These are phyloP conservation scores for Prunella vulgaris DNA, from an alignment of 257 asterid species.

Conservation along the genomic window DNA sequence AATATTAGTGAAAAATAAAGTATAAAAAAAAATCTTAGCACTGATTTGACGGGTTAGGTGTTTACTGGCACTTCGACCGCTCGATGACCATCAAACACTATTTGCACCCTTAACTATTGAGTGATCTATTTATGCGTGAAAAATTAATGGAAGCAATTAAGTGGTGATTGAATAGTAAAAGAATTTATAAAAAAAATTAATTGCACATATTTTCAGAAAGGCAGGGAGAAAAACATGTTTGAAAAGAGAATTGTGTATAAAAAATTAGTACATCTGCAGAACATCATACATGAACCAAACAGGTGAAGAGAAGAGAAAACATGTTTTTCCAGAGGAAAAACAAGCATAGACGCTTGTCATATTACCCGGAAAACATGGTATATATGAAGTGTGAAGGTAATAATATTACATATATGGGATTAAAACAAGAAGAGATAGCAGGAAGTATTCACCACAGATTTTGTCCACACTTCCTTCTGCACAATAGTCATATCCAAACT, in stretches of 20 bases:
- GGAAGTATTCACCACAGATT: background rate
- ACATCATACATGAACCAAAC: background rate
- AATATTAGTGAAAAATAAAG: no score
- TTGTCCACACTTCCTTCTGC: background rate
- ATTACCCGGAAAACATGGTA: slow-evolving; percentile 18
- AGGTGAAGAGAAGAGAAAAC: background rate
- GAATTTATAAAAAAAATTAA: no score
- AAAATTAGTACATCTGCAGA: background rate
- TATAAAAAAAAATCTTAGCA: no score
- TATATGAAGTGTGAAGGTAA: background rate
- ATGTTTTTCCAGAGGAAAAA: background rate
- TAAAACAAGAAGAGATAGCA: slow-evolving; percentile 5
- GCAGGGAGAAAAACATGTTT: no score
- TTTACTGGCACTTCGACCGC: no score
- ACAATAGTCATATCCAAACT: slow-evolving; percentile 18
- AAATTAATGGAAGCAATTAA: no score
- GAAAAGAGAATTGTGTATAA: background rate
- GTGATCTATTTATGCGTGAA: no score
- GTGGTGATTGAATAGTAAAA: no score
- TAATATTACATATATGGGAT: slow-evolving; percentile 1
- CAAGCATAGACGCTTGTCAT: slow-evolving; percentile 24
- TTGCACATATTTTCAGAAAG: no score
- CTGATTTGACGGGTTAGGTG: no score
- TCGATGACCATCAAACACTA: no score
- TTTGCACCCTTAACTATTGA: no score